Percentiles rank a stretch among this genome's conserved stretches.
phyloP scores from a whole-genome alignment of 768 basidiomycete genomes.

The Tubosaeta sp. region DNA sequence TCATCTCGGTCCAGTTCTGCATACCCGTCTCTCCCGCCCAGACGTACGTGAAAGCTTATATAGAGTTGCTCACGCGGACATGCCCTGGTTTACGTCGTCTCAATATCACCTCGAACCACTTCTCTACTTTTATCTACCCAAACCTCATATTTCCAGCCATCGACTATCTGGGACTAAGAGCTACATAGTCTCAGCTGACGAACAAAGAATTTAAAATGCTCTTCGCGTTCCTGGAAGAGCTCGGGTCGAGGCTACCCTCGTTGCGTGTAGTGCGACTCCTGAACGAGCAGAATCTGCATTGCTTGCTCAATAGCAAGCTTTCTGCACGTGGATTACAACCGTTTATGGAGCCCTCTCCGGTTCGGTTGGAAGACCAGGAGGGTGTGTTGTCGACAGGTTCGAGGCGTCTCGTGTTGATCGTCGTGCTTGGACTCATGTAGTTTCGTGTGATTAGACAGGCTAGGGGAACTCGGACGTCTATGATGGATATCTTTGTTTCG shows the following conservation, averaged over 20 bases:
- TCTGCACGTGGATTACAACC: conserved; percentile 8
- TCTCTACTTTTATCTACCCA: not conserved
- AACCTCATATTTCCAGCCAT: conserved; percentile 12
- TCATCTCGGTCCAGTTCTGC: conserved; percentile 15
- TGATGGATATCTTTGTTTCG: conserved; percentile 1
- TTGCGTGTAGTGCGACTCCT: conserved; percentile 20
- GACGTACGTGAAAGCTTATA: not conserved
- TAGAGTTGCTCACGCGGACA: conserved; percentile 6
- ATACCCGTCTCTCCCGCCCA: conserved; percentile 18
- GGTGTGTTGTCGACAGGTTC: conserved; percentile 22
- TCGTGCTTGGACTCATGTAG: not conserved
- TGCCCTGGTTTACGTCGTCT: conserved; percentile 20
- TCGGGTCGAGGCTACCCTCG: conserved; percentile 13
- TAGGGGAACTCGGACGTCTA: conserved; percentile 5
- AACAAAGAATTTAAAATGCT: conserved; percentile 4
- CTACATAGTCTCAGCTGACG: not conserved
- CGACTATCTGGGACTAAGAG: conserved; percentile 14
- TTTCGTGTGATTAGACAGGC: conserved; percentile 8
- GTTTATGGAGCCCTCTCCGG: not conserved
- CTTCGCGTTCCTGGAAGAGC: conserved; percentile 9
- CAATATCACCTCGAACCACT: conserved; percentile 9
- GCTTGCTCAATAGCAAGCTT: conserved; percentile 16
- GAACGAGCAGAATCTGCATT: conserved; percentile 10
- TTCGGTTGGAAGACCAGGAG: conserved; percentile 23
- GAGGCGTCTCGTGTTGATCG: not conserved